Evolutionary conservation across 2,329 filamentous ascomycete genomes (phyloP), one percentile per base, ranked within the genome.

Genomic region (Aspergillus sergii): DNA sequence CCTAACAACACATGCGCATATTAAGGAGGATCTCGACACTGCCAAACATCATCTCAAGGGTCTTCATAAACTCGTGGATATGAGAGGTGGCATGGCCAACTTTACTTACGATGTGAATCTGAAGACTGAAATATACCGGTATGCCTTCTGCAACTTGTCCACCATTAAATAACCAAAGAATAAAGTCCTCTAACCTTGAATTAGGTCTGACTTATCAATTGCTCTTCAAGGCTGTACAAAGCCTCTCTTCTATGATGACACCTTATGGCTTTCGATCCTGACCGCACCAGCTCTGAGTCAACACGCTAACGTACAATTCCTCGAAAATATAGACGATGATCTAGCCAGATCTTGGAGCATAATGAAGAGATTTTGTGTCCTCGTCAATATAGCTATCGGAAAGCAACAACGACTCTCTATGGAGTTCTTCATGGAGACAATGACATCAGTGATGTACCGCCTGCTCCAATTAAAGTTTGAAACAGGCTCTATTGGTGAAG

Each of bases 381-480:
- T 55, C 5, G 41, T 60, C 8, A 60, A 56, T 46, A 23, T 23
- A 11, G 71, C 71, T 1, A 65, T 64, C 7, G 58, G 69, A 32
- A 63, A 65, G 4, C 56, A 67, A 11, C 68, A 64, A 14, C 60
- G 60, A 19, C 64, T 78, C 12, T 50, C 69, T 1, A 64, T 64
- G 26, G 57, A 68, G 53, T 64, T 66, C 3, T 61, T 75, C 7
- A 57, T 72, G 14, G 66, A 76, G 14, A 72, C 73, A 28, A 81
- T 81, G 77, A 66, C 69, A 2, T 76, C 79, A 19, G 71, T 79
- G 32, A 77, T 78, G 69, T 83, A 82, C 66, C 78, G 75, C 3
- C 72, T 82, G 2, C 66, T 82, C 21, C 53, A 71, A 39, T 76
- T 77, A 72, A 56, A 59, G 4, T 77, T 76, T 60, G 62, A 69